A percentile compares a stretch with the other conserved stretches of the same genome.
phyloP scores from a whole-genome alignment of 805 yeast genomes.

The Candida berthetii region DNA sequence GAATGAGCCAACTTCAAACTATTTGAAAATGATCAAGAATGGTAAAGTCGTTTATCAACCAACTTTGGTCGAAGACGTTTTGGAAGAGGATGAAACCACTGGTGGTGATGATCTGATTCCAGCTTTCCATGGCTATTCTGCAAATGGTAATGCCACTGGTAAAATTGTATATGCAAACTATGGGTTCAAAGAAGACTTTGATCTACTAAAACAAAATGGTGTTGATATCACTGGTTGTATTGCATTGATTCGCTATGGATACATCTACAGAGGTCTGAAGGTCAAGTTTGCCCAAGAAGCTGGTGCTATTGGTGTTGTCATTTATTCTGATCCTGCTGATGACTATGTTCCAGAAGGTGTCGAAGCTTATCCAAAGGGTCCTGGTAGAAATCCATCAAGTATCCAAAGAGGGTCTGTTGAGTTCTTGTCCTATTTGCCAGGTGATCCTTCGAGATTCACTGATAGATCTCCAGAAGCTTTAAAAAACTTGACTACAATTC shows the following conservation, averaged over 20 bases:
- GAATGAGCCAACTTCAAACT: slow-evolving; percentile 54
- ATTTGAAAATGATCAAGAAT: slow-evolving; percentile 34
- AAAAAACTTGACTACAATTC: slow-evolving; percentile 44
- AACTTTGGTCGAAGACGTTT: slow-evolving; percentile 41
- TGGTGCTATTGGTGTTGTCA: slow-evolving; percentile 61
- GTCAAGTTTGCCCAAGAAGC: slow-evolving; percentile 70
- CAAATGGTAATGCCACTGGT: slow-evolving; percentile 69
- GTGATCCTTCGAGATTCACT: slow-evolving; percentile 64
- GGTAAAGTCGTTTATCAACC: slow-evolving; percentile 41
- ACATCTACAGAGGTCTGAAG: slow-evolving; percentile 64
- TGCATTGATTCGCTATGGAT: slow-evolving; percentile 64
- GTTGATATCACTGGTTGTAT: slow-evolving; percentile 51
- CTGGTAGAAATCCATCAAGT: slow-evolving; percentile 70
- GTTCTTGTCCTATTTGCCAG: slow-evolving; percentile 55
- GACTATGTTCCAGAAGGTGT: slow-evolving; percentile 53
- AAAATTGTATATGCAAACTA: slow-evolving; percentile 61
- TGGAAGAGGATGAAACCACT: slow-evolving; percentile 44
- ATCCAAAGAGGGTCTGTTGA: slow-evolving; percentile 75
- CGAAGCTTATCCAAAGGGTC: slow-evolving; percentile 66
- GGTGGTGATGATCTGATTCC: slow-evolving; percentile 45
- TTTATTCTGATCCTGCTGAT: slow-evolving; percentile 69
- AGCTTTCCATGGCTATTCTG: slow-evolving; percentile 73
- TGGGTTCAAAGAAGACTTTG: slow-evolving; percentile 59
- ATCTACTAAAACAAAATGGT: slow-evolving; percentile 35
- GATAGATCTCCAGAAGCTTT: slow-evolving; percentile 57